These are phyloP conservation scores for Liriodendron chinense DNA, from an alignment of 164 flowering plant species.

Conservation along the genomic window DNA sequence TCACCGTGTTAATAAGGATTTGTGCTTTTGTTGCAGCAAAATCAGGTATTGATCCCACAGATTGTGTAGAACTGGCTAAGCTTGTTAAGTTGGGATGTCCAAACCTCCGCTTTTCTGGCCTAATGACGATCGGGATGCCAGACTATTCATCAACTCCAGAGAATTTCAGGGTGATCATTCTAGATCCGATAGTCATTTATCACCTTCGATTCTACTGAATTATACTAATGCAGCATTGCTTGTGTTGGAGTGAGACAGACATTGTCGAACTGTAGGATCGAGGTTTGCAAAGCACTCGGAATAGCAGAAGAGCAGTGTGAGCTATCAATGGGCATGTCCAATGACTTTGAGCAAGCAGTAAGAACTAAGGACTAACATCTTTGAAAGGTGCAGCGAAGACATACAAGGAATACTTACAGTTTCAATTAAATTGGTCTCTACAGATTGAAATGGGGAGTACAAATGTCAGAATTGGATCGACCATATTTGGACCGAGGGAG, in stretches of 20 bases:
- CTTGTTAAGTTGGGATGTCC: constrained; percentile 66
- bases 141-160: constrained; percentile 92
- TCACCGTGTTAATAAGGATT: neutral
- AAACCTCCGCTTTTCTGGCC: constrained; percentile 77
- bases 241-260: constrained; percentile 38
- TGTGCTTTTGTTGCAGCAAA: constrained; percentile 58
- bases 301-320: constrained; percentile 74
- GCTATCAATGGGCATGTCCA: constrained; percentile 98
- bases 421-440: constrained; percentile 4
- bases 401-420: neutral
- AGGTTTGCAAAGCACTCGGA: constrained; percentile 81
- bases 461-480: constrained; percentile 21
- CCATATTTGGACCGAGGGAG: constrained; percentile 24
- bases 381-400: neutral
- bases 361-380: constrained; percentile 10
- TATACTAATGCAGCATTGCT: neutral
- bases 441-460: constrained; percentile 25
- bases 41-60: constrained; percentile 79
- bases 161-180: constrained; percentile 66
- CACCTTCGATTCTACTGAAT: neutral
- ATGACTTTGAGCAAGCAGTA: constrained; percentile 94
- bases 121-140: constrained; percentile 95
- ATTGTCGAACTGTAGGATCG: constrained; percentile 65
- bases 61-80: constrained; percentile 64
- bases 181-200: neutral